phyloP scores from a whole-genome alignment of 2,329 filamentous ascomycete genomes.

The Paecilomyces niveus region DNA sequence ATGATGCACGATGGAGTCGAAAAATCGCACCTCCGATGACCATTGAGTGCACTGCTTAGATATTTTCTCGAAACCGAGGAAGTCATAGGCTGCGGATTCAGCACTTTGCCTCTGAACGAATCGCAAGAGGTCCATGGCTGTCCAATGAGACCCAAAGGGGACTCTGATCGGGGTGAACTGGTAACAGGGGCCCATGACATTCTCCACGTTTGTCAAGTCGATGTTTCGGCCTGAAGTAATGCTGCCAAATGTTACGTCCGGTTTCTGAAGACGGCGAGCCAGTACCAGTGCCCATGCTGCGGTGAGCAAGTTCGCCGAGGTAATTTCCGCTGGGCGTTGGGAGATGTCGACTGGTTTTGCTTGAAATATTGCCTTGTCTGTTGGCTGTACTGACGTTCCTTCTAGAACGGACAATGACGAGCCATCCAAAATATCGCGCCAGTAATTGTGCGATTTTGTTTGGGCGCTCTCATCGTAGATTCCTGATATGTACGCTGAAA shows the following conservation, averaged over 20 bases:
- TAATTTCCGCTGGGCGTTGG: slow-evolving; percentile 46
- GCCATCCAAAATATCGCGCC: not conserved
- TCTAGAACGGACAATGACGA: not conserved
- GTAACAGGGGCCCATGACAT: slow-evolving; percentile 50
- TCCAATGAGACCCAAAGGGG: slow-evolving; percentile 43
- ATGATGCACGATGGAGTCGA: slow-evolving; percentile 50
- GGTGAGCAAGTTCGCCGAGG: slow-evolving; percentile 54
- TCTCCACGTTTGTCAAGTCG: slow-evolving; percentile 45
- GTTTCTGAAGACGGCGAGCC: slow-evolving; percentile 40
- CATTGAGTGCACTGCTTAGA: slow-evolving; percentile 42
- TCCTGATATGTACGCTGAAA: slow-evolving; percentile 34
- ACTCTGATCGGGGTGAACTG: slow-evolving; percentile 54
- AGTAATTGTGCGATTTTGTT: slow-evolving; percentile 37
- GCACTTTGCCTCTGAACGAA: slow-evolving; percentile 49
- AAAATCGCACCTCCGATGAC: slow-evolving; percentile 34
- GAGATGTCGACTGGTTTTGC: slow-evolving; percentile 23
- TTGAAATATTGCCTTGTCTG: not conserved
- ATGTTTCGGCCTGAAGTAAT: slow-evolving; percentile 57
- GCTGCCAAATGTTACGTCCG: slow-evolving; percentile 56
- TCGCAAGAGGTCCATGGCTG: slow-evolving; percentile 41
- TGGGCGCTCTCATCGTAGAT: slow-evolving; percentile 21
- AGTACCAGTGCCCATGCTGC: slow-evolving; percentile 58
- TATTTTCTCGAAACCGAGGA: slow-evolving; percentile 46
- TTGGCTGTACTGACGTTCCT: not conserved
- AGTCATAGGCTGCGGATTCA: slow-evolving; percentile 45